Base-by-base conservation (phyloP, 1,284 basidiomycete genomes). In the Paramarasmius palmivorus region DNA sequence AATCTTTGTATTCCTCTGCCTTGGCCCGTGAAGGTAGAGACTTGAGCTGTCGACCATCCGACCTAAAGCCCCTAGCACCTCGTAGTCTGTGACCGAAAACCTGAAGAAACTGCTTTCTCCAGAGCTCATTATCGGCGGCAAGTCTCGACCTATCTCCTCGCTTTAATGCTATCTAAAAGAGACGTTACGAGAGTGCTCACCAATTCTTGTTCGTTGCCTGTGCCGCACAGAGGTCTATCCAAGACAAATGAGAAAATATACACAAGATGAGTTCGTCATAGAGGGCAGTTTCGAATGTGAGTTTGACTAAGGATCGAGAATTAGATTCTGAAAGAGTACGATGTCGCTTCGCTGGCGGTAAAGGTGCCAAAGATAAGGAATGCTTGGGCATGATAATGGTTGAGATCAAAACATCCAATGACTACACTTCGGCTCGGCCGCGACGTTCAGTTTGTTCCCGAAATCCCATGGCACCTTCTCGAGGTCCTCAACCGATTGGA, bases 251-350 rank as follows among this genome's bases (percentile, higher is more conserved):
- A 2, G 87, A 83, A 72, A 92, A 89, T 53, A 92, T 84, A 61
- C 76, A 76, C 25, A 92, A 72, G 49, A 90, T 73, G 44, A 92
- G 78, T 68, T 92, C 89, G 59, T 92, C 90, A 63, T 82, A 91
- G 38, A 92, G 71, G 4, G 76, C 71, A 48, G 68, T 71, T 58
- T 86, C 80, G 64, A 89, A 85, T 36, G 72, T 75, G 29, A 73
- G 42, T 47, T 22, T 44, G 19, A 50, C 17, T 57, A 17, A 34
- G 22, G 39, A 14, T 53, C 26, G 17, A 14, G 34, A 57, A 41
- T 52, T 62, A 41, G 41, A 53, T 49, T 50, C 55, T 38, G 40
- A 26, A n/a, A n/a, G 50, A 53, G 65, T 66, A 56, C 82, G 82
- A 9, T 72, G 60, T 26, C 85, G 82, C 67, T 88, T 90, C 39